A percentile compares a stretch with the other conserved stretches of the same genome.
These are phyloP conservation scores for Fragaria vesca DNA, from an alignment of 306 rosid species.

Conservation along the genomic window DNA sequence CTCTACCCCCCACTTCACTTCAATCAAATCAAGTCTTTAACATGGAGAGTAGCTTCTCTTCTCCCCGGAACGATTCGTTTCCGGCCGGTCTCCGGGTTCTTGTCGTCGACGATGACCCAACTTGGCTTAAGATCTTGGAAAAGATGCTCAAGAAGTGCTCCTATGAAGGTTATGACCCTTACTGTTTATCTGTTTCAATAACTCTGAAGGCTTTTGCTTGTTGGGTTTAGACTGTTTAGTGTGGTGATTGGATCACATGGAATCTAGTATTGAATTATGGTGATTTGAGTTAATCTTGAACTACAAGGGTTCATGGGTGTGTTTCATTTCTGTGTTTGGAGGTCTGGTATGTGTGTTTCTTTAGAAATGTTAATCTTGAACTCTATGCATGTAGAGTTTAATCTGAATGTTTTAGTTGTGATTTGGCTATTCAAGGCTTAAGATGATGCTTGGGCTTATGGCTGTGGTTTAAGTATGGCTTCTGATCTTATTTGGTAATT, in stretches of 20 bases:
- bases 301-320: constrained; percentile 12
- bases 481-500: constrained; percentile 7
- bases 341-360: neutral
- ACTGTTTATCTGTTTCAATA: constrained; percentile 1
- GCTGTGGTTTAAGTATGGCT: neutral
- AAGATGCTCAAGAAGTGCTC: constrained; percentile 97
- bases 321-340: constrained; percentile 7
- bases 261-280: neutral
- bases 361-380: neutral
- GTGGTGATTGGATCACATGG: neutral
- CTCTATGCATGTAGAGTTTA: neutral
- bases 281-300: constrained; percentile 20
- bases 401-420: neutral
- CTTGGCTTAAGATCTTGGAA: constrained; percentile 93
- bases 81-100: constrained; percentile 92
- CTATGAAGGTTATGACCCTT: constrained; percentile 56
- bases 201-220: neutral
- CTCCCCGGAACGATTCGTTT: constrained; percentile 67
- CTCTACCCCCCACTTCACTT: constrained; percentile 27
- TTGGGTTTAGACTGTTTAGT: neutral
- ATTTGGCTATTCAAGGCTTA: neutral
- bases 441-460: constrained; percentile 10
- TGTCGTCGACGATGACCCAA: constrained; percentile 93
- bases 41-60: constrained; percentile 85
- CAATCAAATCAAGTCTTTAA: neutral